A percentile compares a stretch with the other conserved stretches of the same genome.
Evolutionary conservation across 139 green algal genomes (phyloP).

Genomic region (Haematococcus sp.): DNA sequence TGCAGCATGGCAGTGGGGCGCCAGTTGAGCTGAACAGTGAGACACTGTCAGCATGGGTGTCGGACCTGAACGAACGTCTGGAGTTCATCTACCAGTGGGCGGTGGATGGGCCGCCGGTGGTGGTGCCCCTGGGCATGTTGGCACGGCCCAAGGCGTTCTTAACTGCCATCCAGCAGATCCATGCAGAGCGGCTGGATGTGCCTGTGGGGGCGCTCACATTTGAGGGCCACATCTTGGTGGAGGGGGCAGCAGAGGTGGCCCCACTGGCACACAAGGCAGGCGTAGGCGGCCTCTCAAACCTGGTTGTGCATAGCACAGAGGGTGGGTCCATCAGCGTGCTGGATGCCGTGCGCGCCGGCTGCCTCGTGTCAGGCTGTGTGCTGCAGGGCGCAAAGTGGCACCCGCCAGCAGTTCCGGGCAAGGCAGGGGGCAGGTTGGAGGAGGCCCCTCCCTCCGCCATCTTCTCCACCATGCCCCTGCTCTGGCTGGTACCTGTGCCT

Average conservation of each 20-base stretch:
- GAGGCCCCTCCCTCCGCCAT: conserved; percentile 17
- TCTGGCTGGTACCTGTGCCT: conserved; percentile 28
- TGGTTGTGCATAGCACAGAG: neutral
- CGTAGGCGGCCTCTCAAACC: neutral
- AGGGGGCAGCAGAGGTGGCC: conserved; percentile 3
- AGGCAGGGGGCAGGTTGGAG: neutral
- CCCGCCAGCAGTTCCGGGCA: too few relatives aligned
- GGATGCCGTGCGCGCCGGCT: neutral
- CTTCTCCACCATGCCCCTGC: conserved; percentile 33
- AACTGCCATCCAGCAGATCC: conserved; percentile 32
- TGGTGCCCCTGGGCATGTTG: conserved; percentile 36
- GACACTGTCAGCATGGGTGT: conserved; percentile 24
- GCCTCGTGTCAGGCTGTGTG: neutral
- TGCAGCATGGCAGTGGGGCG: neutral
- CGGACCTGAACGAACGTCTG: conserved; percentile 25
- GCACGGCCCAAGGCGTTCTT: conserved; percentile 31
- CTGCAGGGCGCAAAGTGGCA: conserved; percentile 31
- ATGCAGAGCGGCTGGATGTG: conserved; percentile 24
- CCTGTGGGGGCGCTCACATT: conserved; percentile 24
- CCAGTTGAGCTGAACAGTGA: conserved; percentile 19
- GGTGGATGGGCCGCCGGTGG: conserved; percentile 30
- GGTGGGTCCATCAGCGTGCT: neutral
- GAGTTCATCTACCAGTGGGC: conserved; percentile 43
- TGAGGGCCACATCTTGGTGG: conserved; percentile 19
- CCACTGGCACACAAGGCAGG: neutral